phyloP scores from a whole-genome alignment of 768 basidiomycete genomes.

The Macrocybe gigantea region DNA sequence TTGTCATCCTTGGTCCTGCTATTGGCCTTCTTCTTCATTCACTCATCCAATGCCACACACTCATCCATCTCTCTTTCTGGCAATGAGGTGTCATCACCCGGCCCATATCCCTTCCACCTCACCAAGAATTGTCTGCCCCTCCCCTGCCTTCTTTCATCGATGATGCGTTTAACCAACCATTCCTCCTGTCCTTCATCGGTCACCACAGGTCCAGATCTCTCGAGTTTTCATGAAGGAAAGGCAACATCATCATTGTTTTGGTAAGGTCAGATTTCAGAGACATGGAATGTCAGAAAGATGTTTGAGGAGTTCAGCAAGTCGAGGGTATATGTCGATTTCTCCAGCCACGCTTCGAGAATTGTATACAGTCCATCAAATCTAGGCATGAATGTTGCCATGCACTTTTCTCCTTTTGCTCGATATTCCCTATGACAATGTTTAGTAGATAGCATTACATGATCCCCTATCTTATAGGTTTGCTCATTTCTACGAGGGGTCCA shows the following conservation, averaged over 20 bases:
- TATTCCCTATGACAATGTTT: slow-evolving; percentile 22
- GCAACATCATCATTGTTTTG: slow-evolving; percentile 19
- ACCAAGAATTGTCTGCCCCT: slow-evolving; percentile 22
- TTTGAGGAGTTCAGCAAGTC: slow-evolving; percentile 19
- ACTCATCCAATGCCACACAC: no score
- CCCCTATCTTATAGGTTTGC: slow-evolving; percentile 21
- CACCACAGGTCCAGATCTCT: slow-evolving; percentile 15
- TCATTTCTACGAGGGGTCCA: slow-evolving; percentile 20
- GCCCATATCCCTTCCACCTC: slow-evolving; percentile 19
- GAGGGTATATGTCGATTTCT: slow-evolving; percentile 20
- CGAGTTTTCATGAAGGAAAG: slow-evolving; percentile 24
- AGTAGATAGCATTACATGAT: slow-evolving; percentile 31
- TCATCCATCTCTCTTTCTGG: slow-evolving; percentile 14
- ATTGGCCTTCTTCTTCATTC: no score
- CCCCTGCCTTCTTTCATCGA: slow-evolving; percentile 15
- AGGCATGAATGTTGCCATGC: slow-evolving; percentile 37
- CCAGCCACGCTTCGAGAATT: slow-evolving; percentile 5
- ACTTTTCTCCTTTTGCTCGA: slow-evolving; percentile 17
- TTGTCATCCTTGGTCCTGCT: no score
- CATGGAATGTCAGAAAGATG: slow-evolving; percentile 28
- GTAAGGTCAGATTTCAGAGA: slow-evolving; percentile 19
- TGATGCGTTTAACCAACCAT: slow-evolving; percentile 15
- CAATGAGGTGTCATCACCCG: slow-evolving; percentile 20
- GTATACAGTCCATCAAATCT: slow-evolving; percentile 24
- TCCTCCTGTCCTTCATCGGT: slow-evolving; percentile 17